Conservation (phyloP, 768 basidiomycete genomes). For the Mycena filopes region DNA sequence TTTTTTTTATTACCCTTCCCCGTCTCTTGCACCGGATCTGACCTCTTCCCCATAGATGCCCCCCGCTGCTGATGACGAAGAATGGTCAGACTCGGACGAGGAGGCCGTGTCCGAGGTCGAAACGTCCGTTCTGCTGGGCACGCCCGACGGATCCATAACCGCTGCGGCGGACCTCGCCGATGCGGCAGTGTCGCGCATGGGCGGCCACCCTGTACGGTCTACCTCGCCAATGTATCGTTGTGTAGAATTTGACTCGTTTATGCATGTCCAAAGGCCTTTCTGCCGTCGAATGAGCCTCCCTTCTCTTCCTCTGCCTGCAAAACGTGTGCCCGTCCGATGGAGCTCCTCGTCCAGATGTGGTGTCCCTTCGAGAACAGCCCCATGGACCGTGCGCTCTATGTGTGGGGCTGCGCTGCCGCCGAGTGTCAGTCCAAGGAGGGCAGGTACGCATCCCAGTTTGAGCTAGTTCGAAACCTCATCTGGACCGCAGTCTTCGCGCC, state of each 20-base stretch:
- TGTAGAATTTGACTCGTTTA: conserved; percentile 54
- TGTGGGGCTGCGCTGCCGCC: conserved; percentile 82
- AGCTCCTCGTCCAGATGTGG: conserved; percentile 88
- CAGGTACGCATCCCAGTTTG: conserved; percentile 63
- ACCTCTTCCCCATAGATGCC: conserved; percentile 49
- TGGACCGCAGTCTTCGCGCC: conserved; percentile 74
- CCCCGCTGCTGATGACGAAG: conserved; percentile 55
- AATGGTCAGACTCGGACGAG: conserved; percentile 87
- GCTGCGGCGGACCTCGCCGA: conserved; percentile 70
- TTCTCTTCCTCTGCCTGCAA: conserved; percentile 76
- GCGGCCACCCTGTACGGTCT: conserved; percentile 88
- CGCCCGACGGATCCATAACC: conserved; percentile 81
- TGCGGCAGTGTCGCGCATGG: conserved; percentile 89
- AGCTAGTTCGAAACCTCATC: conserved; percentile 25
- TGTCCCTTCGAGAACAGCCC: conserved; percentile 89
- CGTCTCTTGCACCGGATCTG: conserved; percentile 33
- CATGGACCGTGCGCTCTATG: conserved; percentile 85
- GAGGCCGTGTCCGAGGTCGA: conserved; percentile 66
- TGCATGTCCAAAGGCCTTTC: conserved; percentile 75
- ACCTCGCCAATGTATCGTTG: conserved; percentile 59
- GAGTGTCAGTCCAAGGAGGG: conserved; percentile 81
- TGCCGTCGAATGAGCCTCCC: conserved; percentile 70
- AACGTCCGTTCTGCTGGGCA: conserved; percentile 80
- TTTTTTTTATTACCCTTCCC: conserved; percentile 33
- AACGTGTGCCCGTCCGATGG: conserved; percentile 78